Evolutionary conservation across 768 basidiomycete genomes (phyloP).

Genomic region (Suillus plorans): DNA sequence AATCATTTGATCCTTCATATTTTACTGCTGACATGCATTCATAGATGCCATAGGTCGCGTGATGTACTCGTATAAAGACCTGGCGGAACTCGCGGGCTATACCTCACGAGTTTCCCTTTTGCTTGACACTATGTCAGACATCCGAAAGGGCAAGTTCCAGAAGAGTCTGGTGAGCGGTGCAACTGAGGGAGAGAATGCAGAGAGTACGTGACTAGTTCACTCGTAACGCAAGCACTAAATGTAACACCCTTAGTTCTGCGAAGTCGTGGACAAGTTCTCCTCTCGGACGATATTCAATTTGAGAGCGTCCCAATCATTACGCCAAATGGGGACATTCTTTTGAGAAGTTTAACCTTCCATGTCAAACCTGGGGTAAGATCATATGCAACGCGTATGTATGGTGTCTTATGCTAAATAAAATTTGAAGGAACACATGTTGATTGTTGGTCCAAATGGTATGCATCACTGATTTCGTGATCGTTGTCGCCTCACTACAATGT

Average conservation of each 20-base stretch:
- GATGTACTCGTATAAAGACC: constrained; percentile 97
- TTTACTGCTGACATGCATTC: constrained; percentile 1
- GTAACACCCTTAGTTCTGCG: constrained; percentile 56
- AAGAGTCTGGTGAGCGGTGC: constrained; percentile 84
- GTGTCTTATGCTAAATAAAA: background rate
- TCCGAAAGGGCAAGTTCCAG: constrained; percentile 80
- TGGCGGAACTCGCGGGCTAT: constrained; percentile 94
- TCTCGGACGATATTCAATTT: constrained; percentile 89
- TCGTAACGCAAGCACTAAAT: constrained; percentile 2
- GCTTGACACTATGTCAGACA: constrained; percentile 88
- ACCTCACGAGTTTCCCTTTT: constrained; percentile 88
- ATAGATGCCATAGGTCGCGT: constrained; percentile 91
- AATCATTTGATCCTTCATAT: constrained; percentile 13
- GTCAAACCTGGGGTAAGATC: constrained; percentile 76
- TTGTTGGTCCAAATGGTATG: constrained; percentile 91
- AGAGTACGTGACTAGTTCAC: constrained; percentile 49
- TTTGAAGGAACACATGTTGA: constrained; percentile 80
- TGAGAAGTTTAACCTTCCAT: constrained; percentile 82
- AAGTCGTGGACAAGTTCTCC: constrained; percentile 75
- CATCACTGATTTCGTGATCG: background rate
- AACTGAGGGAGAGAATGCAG: constrained; percentile 67
- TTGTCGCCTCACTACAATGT: constrained; percentile 5
- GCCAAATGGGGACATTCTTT: constrained; percentile 91
- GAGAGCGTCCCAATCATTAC: constrained; percentile 94
- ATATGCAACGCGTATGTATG: background rate